phyloP scores from a whole-genome alignment of 768 basidiomycete genomes.

The Cyathus striatus region DNA sequence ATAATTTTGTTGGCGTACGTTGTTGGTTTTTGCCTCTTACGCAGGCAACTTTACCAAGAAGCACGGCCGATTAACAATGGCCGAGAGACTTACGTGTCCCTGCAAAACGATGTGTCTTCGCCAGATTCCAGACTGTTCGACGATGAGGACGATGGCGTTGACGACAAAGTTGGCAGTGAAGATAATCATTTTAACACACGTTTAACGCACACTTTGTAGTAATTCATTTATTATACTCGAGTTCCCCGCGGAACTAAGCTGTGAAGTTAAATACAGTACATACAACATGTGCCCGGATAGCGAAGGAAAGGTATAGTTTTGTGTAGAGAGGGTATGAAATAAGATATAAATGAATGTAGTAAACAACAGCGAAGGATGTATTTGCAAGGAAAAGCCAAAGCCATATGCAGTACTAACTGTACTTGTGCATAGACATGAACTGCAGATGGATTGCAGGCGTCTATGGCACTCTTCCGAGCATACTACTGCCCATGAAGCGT shows the following conservation, averaged over 20 bases:
- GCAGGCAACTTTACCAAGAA: slow-evolving; percentile 38
- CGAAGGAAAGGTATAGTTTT: not conserved
- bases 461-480: too few relatives aligned
- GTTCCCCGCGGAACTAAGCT: not conserved
- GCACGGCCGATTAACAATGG: slow-evolving; percentile 11
- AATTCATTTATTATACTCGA: too few relatives aligned
- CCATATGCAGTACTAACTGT: too few relatives aligned
- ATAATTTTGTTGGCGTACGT: slow-evolving; percentile 40
- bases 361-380: not conserved
- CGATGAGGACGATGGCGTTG: slow-evolving; percentile 9
- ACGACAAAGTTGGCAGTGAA: not conserved
- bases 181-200: too few relatives aligned
- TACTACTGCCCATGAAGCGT: too few relatives aligned
- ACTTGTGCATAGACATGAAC: too few relatives aligned
- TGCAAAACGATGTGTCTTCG: slow-evolving; percentile 11
- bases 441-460: too few relatives aligned
- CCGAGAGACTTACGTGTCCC: slow-evolving; percentile 17
- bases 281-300: not conserved
- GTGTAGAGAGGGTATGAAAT: not conserved
- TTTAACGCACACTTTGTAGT: too few relatives aligned
- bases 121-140: slow-evolving; percentile 9
- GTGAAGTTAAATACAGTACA: slow-evolving; percentile 1
- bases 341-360: not conserved
- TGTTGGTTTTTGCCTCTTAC: slow-evolving; percentile 35
- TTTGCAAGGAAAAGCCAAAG: too few relatives aligned